phyloP scores from a whole-genome alignment of 192 early-diverging fungal genomes.

The Umbelopsis sp. region DNA sequence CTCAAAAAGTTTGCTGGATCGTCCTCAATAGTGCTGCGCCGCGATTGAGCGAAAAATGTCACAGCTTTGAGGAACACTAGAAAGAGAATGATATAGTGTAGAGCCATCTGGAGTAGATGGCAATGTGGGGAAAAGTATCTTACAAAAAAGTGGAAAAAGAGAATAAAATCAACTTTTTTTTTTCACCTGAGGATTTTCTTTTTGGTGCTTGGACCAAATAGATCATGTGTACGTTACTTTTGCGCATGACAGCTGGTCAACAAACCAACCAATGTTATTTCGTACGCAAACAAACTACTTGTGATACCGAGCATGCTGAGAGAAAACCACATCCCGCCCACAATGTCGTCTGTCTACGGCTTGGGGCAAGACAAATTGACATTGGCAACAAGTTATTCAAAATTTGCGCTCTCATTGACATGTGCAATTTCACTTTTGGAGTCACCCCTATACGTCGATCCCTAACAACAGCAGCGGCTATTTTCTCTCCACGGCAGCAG shows the following conservation, averaged over 20 bases:
- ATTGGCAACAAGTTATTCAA: not conserved
- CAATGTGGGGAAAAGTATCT: not conserved
- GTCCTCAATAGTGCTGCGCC: not conserved
- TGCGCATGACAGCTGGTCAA: constrained; percentile 15
- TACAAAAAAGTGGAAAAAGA: not conserved
- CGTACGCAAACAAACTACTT: not conserved
- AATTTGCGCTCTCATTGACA: too few relatives aligned
- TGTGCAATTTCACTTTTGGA: not conserved
- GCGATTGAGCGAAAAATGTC: constrained; percentile 9
- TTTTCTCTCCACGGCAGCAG: not conserved
- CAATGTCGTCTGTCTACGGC: not conserved
- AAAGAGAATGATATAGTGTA: constrained; percentile 20
- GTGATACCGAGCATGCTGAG: not conserved
- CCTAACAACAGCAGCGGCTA: not conserved
- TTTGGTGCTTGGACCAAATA: constrained; percentile 1
- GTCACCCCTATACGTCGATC: not conserved
- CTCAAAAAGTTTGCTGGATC: constrained; percentile 5
- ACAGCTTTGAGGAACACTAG: constrained; percentile 17
- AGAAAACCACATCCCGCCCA: not conserved
- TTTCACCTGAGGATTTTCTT: too few relatives aligned
- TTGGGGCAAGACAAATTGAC: not conserved
- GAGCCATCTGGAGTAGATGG: constrained; percentile 12
- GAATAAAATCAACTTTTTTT: not conserved
- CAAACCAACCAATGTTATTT: constrained; percentile 1
- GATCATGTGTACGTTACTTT: constrained; percentile 2